phyloP scores from a whole-genome alignment of 2,329 filamentous ascomycete genomes.

The Aspergillus persii region DNA sequence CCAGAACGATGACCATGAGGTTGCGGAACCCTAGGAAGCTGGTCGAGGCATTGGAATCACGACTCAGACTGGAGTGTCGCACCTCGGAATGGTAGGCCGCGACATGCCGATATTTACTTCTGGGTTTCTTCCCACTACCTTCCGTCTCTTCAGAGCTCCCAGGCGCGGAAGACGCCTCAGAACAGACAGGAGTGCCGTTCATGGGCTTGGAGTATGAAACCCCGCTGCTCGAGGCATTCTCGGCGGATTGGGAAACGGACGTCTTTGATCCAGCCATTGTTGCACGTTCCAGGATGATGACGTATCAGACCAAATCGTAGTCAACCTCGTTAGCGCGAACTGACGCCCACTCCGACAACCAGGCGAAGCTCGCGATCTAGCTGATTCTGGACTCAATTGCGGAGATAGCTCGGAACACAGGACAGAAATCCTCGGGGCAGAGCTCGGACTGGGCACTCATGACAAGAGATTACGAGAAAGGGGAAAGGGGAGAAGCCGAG shows the following conservation, averaged over 20 bases:
- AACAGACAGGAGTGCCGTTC: slow-evolving; percentile 10
- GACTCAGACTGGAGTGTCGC: slow-evolving; percentile 78
- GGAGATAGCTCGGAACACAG: slow-evolving; percentile 12
- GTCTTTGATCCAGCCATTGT: background rate
- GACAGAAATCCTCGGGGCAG: slow-evolving; percentile 7
- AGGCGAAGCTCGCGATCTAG: background rate
- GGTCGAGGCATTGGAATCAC: slow-evolving; percentile 70
- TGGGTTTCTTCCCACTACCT: slow-evolving; percentile 26
- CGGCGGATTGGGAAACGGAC: background rate
- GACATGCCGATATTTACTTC: slow-evolving; percentile 83
- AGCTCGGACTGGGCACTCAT: slow-evolving; percentile 11
- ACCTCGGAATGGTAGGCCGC: slow-evolving; percentile 75
- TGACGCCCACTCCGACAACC: background rate
- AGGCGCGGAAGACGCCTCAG: slow-evolving; percentile 2
- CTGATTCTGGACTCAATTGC: slow-evolving; percentile 18
- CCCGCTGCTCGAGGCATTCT: background rate
- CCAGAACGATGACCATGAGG: slow-evolving; percentile 88
- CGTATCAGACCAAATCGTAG: background rate
- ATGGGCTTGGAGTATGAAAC: slow-evolving; percentile 5
- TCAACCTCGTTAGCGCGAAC: background rate
- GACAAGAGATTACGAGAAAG: slow-evolving; percentile 8
- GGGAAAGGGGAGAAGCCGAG: background rate
- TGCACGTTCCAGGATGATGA: background rate
- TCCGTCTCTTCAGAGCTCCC: slow-evolving; percentile 6
- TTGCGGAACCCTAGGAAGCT: slow-evolving; percentile 95